These are phyloP conservation scores for Pseudocohnilembus persalinus DNA, from an alignment of 169 alveolate genomes.

Conservation along the genomic window DNA sequence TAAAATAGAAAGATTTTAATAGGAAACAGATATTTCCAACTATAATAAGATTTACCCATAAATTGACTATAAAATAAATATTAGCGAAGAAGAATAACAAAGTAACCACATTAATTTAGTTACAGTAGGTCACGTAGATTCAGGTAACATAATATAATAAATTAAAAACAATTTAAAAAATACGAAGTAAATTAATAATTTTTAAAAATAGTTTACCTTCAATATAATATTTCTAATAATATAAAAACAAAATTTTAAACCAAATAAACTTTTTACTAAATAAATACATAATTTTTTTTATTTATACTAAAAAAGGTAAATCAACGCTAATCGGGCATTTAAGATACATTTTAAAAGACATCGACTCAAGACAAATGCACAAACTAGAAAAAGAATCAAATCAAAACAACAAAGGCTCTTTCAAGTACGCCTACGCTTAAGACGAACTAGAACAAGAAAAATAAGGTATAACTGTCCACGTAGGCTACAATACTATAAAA, in stretches of 20 bases:
- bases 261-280: no score
- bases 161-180: no score
- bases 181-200: no score
- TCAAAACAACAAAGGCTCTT: slow-evolving; percentile 50
- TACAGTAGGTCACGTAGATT: slow-evolving; percentile 79
- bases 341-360: slow-evolving; percentile 45
- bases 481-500: slow-evolving; percentile 55
- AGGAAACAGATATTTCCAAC: neutral
- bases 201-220: no score
- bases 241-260: no score
- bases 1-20: neutral
- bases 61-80: neutral
- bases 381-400: slow-evolving; percentile 56
- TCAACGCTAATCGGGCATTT: slow-evolving; percentile 73
- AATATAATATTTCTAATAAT: no score
- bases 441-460: slow-evolving; percentile 75
- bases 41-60: neutral
- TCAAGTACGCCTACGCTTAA: slow-evolving; percentile 64
- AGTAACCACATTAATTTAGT: slow-evolving; percentile 33
- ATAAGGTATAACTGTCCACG: slow-evolving; percentile 78
- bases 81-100: neutral
- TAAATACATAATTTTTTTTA: no score
- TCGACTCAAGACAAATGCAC: slow-evolving; percentile 53
- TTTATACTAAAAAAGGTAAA: slow-evolving; percentile 32
- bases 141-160: no score